Evolutionary conservation across 345 rosid genomes (phyloP), one percentile per base, ranked within the genome.

Genomic region (Hevea brasiliensis): DNA sequence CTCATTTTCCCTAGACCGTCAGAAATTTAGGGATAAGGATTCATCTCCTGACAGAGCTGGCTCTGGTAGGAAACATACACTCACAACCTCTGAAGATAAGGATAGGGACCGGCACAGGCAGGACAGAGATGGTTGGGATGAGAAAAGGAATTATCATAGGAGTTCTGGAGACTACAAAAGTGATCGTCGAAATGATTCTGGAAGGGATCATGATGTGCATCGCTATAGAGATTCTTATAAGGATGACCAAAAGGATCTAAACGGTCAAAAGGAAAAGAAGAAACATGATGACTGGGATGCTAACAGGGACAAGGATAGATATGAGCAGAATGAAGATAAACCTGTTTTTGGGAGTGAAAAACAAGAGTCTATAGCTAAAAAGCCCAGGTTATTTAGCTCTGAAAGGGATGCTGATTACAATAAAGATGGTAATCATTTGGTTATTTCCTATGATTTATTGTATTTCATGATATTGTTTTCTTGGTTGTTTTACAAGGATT

Each of bases 321-420:
- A 63, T 74, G 83, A 77, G 64, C 74, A 84, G 62, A 76, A 65
- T 66, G 88, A 80, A 44, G 92, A 77, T 41, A 81, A 86, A 74
- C 53, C 56, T 61, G 68, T 51, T 65, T 68, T 69, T 76, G 81
- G 71, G 48, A 63, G 75, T 71, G 88, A 82, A 75, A 75, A 73
- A 70, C 81, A 76, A 68, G 89, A 89, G 63, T 72, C 84, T 40
- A 73, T 77, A 24, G 67, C 85, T 67, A 95, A 95, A 83, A 93
- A 86, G 70, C 79, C 81, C 41, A 90, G 84, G 82, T 72, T 80
- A 54, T 85, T 82, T 50, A 76, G 68, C 79, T 78, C 89, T 47
- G 84, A 74, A 40, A 77, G 78, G 79, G 85, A 76, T 58, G 66
- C 78, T 51, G 83, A 74, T 61, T 72, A 69, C 62, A 75, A 8